Base-by-base conservation (phyloP, 1,284 basidiomycete genomes). In the Leccinum fallax region DNA sequence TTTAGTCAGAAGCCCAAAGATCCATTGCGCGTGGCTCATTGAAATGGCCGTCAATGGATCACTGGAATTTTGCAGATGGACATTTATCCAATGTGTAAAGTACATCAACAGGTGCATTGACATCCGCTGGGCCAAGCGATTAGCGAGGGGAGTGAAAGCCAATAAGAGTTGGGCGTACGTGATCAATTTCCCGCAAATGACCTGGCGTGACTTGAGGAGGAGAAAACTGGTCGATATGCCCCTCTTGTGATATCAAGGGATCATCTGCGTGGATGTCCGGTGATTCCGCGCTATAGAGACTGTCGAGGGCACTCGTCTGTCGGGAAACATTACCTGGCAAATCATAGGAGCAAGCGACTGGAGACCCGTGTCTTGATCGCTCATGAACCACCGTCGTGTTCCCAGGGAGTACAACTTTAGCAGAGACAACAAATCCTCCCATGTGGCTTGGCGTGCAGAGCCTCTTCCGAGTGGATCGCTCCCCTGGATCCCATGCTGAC, bases 41-140 rank as follows among this genome's bases (percentile, higher is more conserved):
- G 85, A 85, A 30, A 90, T 80, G 19, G 79, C 76, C 56, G 79
- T 78, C 21, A 76, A 69, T 32, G 76, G 73, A 34, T 75, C 66
- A 36, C 76, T 73, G 30, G 79, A 78, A 60, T 79, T 74, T 54
- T 85, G 81, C 10, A 90, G 69, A 62, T 90, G 81, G 16, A 83
- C 67, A 64, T 85, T 85, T 64, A 92, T 86, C 92, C 92, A 94
- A 66, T 91, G 82, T n/a, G 85, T 81, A 71, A 93, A 92, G 72
- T 92, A 93, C 84, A 89, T 90, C 57, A 94, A 75, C 52, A 94
- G 80, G 71, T 90, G 90, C n/a, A 92, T 71, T 11, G 89, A 83
- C 71, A 80, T 85, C 68, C 81, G 81, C 90, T 93, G 61, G 26
- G 59, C 16, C 19, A 57, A 63, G 59, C 58, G 34, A 53, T 75